Percentiles rank a stretch among this genome's conserved stretches.
These are phyloP conservation scores for Leptomonas seymouri DNA, from an alignment of 208 protist species.

Conservation along the genomic window DNA sequence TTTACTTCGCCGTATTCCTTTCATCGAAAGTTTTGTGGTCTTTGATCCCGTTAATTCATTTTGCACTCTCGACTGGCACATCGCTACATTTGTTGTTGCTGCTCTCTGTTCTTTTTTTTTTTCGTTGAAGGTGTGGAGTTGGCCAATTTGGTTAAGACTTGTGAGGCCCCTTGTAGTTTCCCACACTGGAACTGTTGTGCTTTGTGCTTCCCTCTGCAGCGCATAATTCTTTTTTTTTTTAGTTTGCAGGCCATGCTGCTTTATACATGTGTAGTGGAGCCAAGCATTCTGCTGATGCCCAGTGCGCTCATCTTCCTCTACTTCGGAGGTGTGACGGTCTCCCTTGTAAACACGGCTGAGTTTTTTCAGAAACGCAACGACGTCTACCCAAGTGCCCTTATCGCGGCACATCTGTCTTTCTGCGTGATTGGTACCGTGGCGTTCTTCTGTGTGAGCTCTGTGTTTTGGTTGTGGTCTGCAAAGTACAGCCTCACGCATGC, in stretches of 20 bases:
- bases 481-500: conserved; percentile 51
- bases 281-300: conserved; percentile 34
- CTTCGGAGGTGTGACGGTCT: conserved; percentile 37
- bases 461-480: conserved; percentile 62
- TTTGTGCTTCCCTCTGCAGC: background rate
- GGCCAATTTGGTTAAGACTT: too few species aligned
- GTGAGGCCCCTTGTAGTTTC: background rate
- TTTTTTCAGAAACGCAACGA: conserved; percentile 44
- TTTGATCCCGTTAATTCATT: too few species aligned
- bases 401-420: conserved; percentile 53
- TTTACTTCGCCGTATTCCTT: too few species aligned
- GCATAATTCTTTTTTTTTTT: background rate
- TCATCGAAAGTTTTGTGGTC: too few species aligned
- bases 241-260: conserved; percentile 9
- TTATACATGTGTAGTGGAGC: conserved; percentile 22
- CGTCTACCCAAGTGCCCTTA: conserved; percentile 32
- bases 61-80: background rate
- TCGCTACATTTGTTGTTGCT: background rate
- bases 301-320: conserved; percentile 53
- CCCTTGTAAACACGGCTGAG: conserved; percentile 43
- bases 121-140: too few species aligned
- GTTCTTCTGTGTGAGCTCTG: conserved; percentile 53
- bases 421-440: conserved; percentile 47
- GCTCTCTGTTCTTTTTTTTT: conserved; percentile 16
- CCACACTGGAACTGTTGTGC: too few species aligned